These are phyloP conservation scores for Forsythia viridissima DNA, from an alignment of 257 asterid genomes.

Conservation along the genomic window DNA sequence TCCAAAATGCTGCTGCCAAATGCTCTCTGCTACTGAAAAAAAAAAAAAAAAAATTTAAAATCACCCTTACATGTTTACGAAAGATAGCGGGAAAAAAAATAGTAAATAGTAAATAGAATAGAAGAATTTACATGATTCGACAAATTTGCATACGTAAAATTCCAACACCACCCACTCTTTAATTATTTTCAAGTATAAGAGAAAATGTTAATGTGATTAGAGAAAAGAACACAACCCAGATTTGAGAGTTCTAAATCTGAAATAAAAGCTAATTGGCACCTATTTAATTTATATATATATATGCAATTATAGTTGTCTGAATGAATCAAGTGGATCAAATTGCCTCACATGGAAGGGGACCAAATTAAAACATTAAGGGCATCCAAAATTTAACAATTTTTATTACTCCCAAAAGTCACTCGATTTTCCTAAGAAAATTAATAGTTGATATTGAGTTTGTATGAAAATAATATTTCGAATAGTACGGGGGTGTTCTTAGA, in stretches of 20 bases:
- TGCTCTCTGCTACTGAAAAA: neutral
- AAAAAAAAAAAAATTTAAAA: neutral
- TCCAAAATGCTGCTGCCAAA: neutral
- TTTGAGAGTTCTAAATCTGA: neutral
- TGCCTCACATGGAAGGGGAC: constrained; percentile 12
- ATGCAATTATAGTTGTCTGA: neutral
- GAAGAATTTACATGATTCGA: neutral
- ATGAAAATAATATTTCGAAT: neutral
- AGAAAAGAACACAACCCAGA: neutral
- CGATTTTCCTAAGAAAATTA: neutral
- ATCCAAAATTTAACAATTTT: neutral
- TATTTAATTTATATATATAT: neutral
- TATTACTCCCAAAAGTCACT: constrained; percentile 25
- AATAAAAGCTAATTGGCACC: neutral
- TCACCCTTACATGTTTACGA: no score
- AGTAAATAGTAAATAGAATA: no score
- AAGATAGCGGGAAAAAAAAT: no score
- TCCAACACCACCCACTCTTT: neutral
- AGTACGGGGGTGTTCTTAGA: neutral
- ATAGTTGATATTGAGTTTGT: neutral
- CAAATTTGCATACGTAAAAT: neutral
- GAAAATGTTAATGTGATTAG: neutral
- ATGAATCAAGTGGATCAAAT: constrained; percentile 34
- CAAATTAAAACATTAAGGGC: neutral
- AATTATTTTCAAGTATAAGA: neutral